Evolutionary conservation across 176 grass and related monocot species (phyloP).

Genomic region (bread wheat (Triticum aestivum)): DNA sequence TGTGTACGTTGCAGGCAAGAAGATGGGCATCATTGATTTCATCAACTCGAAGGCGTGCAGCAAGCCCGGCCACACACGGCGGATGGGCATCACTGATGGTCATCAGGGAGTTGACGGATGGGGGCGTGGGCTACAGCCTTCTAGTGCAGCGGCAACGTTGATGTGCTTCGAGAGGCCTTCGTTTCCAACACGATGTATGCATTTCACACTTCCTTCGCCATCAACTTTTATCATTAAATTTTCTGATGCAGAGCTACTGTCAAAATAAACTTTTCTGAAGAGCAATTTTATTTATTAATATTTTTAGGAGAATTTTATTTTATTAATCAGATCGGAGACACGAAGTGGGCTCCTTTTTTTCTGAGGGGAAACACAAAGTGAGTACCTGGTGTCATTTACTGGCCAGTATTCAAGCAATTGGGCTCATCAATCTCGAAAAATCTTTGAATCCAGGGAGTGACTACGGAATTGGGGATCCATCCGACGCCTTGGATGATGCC

Average conservation of each 20-base stretch:
- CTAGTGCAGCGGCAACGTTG: slow-evolving; percentile 64
- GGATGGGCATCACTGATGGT: slow-evolving; percentile 5
- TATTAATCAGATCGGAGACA: neutral
- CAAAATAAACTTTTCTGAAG: too few species aligned
- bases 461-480: slow-evolving; percentile 72
- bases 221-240: neutral
- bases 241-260: too few species aligned
- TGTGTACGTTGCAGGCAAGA: slow-evolving; percentile 36
- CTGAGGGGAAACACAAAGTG: neutral
- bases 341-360: too few species aligned
- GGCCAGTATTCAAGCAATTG: neutral
- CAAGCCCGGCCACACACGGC: slow-evolving; percentile 39
- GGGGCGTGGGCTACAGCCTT: slow-evolving; percentile 82
- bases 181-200: slow-evolving; percentile 62
- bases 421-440: neutral
- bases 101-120: slow-evolving; percentile 74
- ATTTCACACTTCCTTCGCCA: neutral
- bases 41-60: slow-evolving; percentile 46
- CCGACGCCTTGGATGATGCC: slow-evolving; percentile 62
- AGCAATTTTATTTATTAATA: neutral
- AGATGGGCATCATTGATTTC: slow-evolving; percentile 85
- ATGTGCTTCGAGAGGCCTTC: slow-evolving; percentile 71
- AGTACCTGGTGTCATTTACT: neutral
- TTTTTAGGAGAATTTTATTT: neutral
- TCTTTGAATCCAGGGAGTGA: slow-evolving; percentile 43